Conservation (phyloP, 2,329 filamentous ascomycete species). For the Xylaria digitata region DNA sequence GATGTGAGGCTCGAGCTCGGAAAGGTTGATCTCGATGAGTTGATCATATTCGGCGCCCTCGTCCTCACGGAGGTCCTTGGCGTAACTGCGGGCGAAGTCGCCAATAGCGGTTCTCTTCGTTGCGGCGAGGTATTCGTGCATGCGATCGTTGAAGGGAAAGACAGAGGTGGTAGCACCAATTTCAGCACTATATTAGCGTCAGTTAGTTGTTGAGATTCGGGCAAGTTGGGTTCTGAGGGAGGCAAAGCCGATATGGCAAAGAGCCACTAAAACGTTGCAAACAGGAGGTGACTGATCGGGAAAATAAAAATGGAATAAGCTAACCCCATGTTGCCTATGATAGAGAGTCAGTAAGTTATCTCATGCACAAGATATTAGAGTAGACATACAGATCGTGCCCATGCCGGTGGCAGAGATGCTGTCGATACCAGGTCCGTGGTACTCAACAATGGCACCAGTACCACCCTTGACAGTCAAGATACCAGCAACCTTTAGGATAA, state of each 20-base stretch:
- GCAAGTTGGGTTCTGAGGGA: background rate
- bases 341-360: conserved; percentile 22
- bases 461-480: conserved; percentile 98
- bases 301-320: background rate
- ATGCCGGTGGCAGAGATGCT: conserved; percentile 85
- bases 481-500: conserved; percentile 97
- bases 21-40: conserved; percentile 94
- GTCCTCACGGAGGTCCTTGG: conserved; percentile 86
- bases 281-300: background rate
- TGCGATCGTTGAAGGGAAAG: conserved; percentile 98
- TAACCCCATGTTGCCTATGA: conserved; percentile 64
- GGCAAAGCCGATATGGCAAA: background rate
- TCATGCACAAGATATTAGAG: background rate
- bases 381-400: conserved; percentile 72
- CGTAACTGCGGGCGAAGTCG: conserved; percentile 87
- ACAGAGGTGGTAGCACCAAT: conserved; percentile 90
- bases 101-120: conserved; percentile 93
- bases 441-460: conserved; percentile 90
- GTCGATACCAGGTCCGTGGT: conserved; percentile 76
- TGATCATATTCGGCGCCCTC: conserved; percentile 95
- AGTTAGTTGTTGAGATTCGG: conserved; percentile 34
- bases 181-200: conserved; percentile 62
- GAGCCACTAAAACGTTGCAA: background rate
- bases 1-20: conserved; percentile 95
- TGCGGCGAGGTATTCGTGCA: conserved; percentile 93